These are phyloP conservation scores for Xylariaceae sp. DNA, from an alignment of 2,329 filamentous ascomycete species.

Conservation along the genomic window DNA sequence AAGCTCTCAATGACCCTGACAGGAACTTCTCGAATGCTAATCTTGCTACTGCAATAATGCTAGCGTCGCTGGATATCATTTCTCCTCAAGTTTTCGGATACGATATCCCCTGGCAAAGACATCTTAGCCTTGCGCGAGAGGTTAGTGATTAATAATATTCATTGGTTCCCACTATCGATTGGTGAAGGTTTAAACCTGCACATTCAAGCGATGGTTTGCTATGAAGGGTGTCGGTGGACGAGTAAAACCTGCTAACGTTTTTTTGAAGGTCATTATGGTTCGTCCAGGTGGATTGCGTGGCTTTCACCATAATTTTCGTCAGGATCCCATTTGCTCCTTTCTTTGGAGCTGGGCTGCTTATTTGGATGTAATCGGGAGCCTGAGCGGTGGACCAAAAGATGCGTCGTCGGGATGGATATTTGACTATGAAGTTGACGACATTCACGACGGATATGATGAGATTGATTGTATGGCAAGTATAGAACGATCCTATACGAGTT, in stretches of 20 bases:
- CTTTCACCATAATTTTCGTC: conserved; percentile 49
- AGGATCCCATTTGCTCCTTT: conserved; percentile 67
- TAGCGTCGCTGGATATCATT: conserved; percentile 79
- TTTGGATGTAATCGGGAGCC: conserved; percentile 72
- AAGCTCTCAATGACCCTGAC: conserved; percentile 60
- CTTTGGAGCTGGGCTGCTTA: conserved; percentile 82
- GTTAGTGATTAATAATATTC: conserved; percentile 21
- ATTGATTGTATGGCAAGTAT: conserved; percentile 87
- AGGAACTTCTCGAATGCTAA: conserved; percentile 69
- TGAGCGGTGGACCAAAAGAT: conserved; percentile 58
- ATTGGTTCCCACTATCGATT: too few species aligned
- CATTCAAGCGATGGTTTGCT: too few species aligned
- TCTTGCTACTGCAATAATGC: conserved; percentile 79
- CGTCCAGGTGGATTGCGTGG: conserved; percentile 49
- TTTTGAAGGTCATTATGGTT: conserved; percentile 56
- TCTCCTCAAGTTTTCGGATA: conserved; percentile 78
- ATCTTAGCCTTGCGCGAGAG: conserved; percentile 71
- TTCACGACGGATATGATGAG: conserved; percentile 56
- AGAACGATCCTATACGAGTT: too few species aligned
- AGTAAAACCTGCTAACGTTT: too few species aligned
- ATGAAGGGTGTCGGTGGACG: too few species aligned
- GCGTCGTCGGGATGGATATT: conserved; percentile 52
- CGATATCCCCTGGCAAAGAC: conserved; percentile 76
- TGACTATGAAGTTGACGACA: conserved; percentile 49
- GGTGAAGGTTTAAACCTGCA: too few species aligned